phyloP scores from a whole-genome alignment of 169 alveolate genomes.

The Amoebophrya sp. region DNA sequence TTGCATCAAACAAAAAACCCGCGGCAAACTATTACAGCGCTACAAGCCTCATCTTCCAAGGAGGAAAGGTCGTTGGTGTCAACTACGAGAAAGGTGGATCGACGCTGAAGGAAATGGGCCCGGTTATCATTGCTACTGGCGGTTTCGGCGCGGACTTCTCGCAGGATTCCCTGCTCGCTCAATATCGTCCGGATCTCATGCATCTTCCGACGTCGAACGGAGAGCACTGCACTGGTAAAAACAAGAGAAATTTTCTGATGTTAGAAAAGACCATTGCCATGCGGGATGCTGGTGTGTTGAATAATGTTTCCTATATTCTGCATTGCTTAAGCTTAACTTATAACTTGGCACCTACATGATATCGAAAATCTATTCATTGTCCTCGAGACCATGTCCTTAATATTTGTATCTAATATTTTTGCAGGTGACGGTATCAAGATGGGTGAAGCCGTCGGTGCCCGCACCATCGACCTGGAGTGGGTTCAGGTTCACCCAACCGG shows the following conservation, averaged over 20 bases:
- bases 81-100: slow-evolving; percentile 27
- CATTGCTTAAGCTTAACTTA: no score
- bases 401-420: neutral
- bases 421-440: slow-evolving; percentile 56
- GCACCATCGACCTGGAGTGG: slow-evolving; percentile 54
- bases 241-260: no score
- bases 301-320: no score
- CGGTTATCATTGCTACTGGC: slow-evolving; percentile 53
- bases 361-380: no score
- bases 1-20: neutral
- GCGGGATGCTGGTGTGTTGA: no score
- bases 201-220: slow-evolving; percentile 51
- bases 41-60: slow-evolving; percentile 25
- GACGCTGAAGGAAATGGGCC: slow-evolving; percentile 26
- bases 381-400: neutral
- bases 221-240: slow-evolving; percentile 44
- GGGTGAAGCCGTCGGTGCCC: slow-evolving; percentile 57
- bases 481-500: slow-evolving; percentile 57
- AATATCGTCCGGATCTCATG: slow-evolving; percentile 42
- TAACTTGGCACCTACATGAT: no score
- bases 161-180: slow-evolving; percentile 49
- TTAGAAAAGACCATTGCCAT: no score
- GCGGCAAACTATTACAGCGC: neutral
- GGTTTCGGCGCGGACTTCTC: slow-evolving; percentile 57
- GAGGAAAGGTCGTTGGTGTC: slow-evolving; percentile 33